Evolutionary conservation across 176 grass and related monocot species (phyloP), one percentile per base, ranked within the genome.

Genomic region (Pontederia crassipes): DNA sequence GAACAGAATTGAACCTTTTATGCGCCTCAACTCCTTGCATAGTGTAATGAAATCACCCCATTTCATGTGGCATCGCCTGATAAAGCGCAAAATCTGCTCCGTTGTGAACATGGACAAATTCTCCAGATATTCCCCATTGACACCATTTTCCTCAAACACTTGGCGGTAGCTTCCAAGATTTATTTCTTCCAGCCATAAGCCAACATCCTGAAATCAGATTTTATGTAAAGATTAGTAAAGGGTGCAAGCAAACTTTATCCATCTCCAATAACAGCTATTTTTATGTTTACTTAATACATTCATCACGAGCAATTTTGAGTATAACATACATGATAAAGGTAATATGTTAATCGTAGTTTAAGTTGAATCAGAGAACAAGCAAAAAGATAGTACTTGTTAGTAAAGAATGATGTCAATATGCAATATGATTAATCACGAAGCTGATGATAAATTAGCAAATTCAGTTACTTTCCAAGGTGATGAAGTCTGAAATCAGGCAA

Each of bases 1-100:
- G 32, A 50, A 26, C 68, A 66, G 50, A 14, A 67, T 51, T 69
- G 51, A 72, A 95, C 90, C 90, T 95, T 95, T 95, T 46, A 95
- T 95, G 60, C 90, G 79, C 68, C 90, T 78, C 64, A 95, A 58
- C 64, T 89, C 90, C 67, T 95, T 95, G 80, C 90, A 95, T 11
- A 89, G 74, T 7, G 90, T 95, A 61, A 89, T 95, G 72, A 95
- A 95, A 72, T 95, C 83, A 59, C 80, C 86, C 83, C 86, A 87
- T 79, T 87, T 95, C 86, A 95, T 90, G 79, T 89, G 86, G 49
- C 86, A 90, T 24, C 86, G 86, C 26, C 86, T 83, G 18, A 95
- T 95, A 83, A 95, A 89, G 55, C 86, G 85, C 65, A 95, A 74
- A 72, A 95, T 95, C 56, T 95, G 90, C 70, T 95, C 86, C 8